Evolutionary conservation across 2,329 filamentous ascomycete genomes (phyloP), one percentile per base, ranked within the genome.

Genomic region (Fusarium solani-melongenae): DNA sequence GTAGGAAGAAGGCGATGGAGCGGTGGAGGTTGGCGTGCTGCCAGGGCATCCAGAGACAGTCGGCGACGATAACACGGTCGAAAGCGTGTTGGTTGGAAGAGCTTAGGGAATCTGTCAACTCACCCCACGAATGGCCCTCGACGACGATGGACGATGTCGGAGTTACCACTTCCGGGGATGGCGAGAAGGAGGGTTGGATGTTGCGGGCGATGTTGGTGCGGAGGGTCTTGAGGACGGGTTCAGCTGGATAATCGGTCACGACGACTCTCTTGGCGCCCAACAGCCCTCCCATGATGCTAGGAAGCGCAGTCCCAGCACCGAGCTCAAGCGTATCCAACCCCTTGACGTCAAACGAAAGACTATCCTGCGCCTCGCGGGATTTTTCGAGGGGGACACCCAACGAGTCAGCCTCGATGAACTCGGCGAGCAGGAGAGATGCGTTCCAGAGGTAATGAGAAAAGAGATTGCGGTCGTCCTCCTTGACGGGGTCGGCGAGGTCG

Each of bases 381-480:
- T 62, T 66, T 24, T 74, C 68, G 9, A 77, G 71, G 10, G 63
- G 49, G 10, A 70, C 49, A 15, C 74, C 74, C 24, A 88, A 74
- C 7, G 84, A 82, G 46, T 85, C 86, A 9, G 84, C 84, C 79
- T 91, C 89, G 64, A 90, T 82, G 31, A 89, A 82, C 80, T 90
- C 88, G 10, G 87, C 88, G 2, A 90, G 83, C 71, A 88, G 80
- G 56, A 91, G 80, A 20, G 85, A 86, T 8, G 92, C 86, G 81
- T 94, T 94, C 92, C 92, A 94, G 29, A 94, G 82, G 80, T 92
- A 93, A 79, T 94, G 92, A 70, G 90, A 90, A 79, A 93, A 94
- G 51, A 94, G 86, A 22, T 82, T 80, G 58, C 91, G 83, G 75
- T 90, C 88, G 33, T 86, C 82, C 63, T 91, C 89, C 34, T 81